phyloP scores from a whole-genome alignment of 1,284 basidiomycete species.

The Heterobasidion irregulare region DNA sequence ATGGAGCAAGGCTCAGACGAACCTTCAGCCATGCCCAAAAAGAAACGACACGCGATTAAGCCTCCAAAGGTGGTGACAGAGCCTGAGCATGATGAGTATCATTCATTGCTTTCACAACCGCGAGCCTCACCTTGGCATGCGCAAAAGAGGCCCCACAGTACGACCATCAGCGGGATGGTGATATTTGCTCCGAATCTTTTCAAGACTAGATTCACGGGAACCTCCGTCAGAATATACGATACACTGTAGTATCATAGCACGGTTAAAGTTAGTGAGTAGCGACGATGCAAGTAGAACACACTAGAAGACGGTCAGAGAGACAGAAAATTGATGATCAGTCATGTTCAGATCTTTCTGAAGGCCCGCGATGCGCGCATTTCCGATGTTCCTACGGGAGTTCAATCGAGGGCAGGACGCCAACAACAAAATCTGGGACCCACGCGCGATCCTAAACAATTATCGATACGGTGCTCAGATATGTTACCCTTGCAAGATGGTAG shows the following conservation, averaged over 20 bases:
- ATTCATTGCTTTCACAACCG: not conserved
- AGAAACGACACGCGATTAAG: constrained; percentile 53
- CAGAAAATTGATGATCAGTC: constrained; percentile 31
- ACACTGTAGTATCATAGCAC: constrained; percentile 17
- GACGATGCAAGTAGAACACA: constrained; percentile 3
- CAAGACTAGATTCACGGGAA: constrained; percentile 54
- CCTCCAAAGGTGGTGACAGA: constrained; percentile 42
- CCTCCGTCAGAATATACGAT: constrained; percentile 50
- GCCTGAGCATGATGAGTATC: constrained; percentile 25
- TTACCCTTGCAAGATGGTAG: not conserved
- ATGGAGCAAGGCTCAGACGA: not conserved
- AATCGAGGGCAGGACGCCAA: constrained; percentile 11
- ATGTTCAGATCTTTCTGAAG: constrained; percentile 43
- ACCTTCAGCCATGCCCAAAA: constrained; percentile 54
- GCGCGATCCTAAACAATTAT: not conserved
- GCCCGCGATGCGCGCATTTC: constrained; percentile 53
- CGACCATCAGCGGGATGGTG: constrained; percentile 46
- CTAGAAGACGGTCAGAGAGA: constrained; percentile 14
- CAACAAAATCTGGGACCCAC: not conserved
- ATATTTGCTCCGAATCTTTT: constrained; percentile 50
- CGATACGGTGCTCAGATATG: not conserved
- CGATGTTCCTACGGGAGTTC: constrained; percentile 33
- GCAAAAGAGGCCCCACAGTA: constrained; percentile 48
- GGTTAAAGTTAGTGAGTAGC: not conserved
- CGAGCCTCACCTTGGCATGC: constrained; percentile 37